Evolutionary conservation across 2,329 filamentous ascomycete species (phyloP), one percentile per base, ranked within the genome.

Genomic region (Cadophora luteo-olivacea): DNA sequence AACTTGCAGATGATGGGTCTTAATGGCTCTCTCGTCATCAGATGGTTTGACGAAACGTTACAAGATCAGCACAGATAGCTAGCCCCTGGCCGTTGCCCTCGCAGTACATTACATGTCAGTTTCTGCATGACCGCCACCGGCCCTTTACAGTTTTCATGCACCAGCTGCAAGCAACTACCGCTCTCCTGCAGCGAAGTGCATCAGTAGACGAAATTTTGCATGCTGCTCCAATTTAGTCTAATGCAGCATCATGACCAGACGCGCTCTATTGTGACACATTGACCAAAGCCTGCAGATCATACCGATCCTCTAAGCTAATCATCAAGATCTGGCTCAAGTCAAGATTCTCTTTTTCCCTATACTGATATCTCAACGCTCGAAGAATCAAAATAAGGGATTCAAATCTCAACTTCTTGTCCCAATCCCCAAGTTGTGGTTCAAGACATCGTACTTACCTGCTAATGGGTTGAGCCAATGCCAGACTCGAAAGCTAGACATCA

Each of bases 241-340:
- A 58, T 36, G 55, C 33, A 58, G 22, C 33, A 8, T 58, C 55
- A 24, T 55, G 52, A 16, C 32, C 54, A 57, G 8, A 38, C 33
- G 29, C 29, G 29, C 2, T 32, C 25, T 5, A 58, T 45, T 19
- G 41, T 45, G 19, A 45, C 33, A 24, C 55, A 9, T 55, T 11
- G 16, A 33, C 52, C 52, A 9, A 32, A 8, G 16, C 33, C 12
- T 55, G 52, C 52, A n/a, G 52, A 45, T 41, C 57, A 45, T 36
- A 1, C 19, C 33, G 12, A 60, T 6, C 33, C n/a, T 29, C 29
- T 3, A 3, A 29, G 11, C n/a, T 38, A 3, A 4, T 22, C 6
- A n/a, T 16, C 55, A 11, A 58, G 33, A 38, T 58, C 19, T 58
- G 19, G 25, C 24, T 29, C 29, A 5, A 29, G 3, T 29, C 29